phyloP scores from a whole-genome alignment of 192 early-diverging fungal species.

The Spinellus fusiger region DNA sequence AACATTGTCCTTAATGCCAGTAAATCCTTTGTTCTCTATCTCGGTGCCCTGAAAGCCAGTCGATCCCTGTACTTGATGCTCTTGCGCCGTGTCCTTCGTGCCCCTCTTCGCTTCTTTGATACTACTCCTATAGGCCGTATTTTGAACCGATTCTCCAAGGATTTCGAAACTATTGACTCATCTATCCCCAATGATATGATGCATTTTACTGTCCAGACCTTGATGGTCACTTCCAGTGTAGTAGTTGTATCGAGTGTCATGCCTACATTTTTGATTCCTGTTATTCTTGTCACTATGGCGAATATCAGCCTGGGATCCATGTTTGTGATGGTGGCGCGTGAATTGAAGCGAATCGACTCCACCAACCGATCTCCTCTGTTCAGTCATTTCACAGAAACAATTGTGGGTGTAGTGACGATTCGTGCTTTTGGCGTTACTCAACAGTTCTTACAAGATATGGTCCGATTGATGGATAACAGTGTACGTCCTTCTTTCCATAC shows the following conservation, averaged over 20 bases:
- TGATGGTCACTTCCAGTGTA: conserved; percentile 46
- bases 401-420: conserved; percentile 71
- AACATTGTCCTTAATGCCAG: conserved; percentile 22
- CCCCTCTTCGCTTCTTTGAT: conserved; percentile 85
- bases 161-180: conserved; percentile 78
- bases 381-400: conserved; percentile 71
- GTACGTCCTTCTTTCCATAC: conserved; percentile 76
- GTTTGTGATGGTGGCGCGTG: conserved; percentile 60
- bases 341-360: conserved; percentile 83
- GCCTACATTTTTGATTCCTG: conserved; percentile 51
- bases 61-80: conserved; percentile 47
- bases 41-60: conserved; percentile 52
- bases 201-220: conserved; percentile 37
- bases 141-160: conserved; percentile 84
- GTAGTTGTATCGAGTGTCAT: conserved; percentile 55
- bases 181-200: conserved; percentile 44
- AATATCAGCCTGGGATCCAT: conserved; percentile 52
- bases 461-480: conserved; percentile 43
- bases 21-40: conserved; percentile 28
- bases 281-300: conserved; percentile 27
- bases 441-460: conserved; percentile 55
- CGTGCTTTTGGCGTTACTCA: conserved; percentile 74
- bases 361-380: conserved; percentile 69
- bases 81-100: conserved; percentile 54
- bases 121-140: conserved; percentile 81